Percentiles rank a stretch among this genome's conserved stretches.
Conservation (phyloP, 495 filamentous ascomycete genomes). For the Diplogelasinospora grovesii region DNA sequence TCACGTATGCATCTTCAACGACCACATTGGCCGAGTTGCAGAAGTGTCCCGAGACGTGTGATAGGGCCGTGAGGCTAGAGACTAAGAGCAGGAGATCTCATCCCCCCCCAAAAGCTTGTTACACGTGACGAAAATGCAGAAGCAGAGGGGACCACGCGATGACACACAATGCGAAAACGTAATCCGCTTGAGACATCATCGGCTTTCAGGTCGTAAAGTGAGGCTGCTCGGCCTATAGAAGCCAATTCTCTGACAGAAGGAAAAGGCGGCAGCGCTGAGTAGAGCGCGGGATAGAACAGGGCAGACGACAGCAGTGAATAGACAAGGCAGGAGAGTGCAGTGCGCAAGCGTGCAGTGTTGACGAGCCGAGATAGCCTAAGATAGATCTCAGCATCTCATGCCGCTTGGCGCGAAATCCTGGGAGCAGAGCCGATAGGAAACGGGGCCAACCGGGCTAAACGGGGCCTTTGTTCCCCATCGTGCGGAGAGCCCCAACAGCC, state of each 20-base stretch:
- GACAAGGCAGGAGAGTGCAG: neutral
- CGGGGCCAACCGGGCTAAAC: no score
- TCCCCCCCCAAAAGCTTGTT: no score
- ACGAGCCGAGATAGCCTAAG: neutral
- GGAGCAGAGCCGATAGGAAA: conserved; percentile 16
- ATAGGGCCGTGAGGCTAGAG: no score
- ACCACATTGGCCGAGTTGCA: no score
- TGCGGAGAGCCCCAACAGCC: conserved; percentile 23
- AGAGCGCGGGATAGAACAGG: conserved; percentile 10
- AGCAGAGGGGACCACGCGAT: neutral
- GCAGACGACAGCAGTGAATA: neutral
- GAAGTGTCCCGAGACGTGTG: no score
- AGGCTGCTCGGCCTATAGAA: neutral
- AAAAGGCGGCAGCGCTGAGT: conserved; percentile 8
- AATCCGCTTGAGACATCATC: neutral
- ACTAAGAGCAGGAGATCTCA: no score
- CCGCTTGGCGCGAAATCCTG: conserved; percentile 17
- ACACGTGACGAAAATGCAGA: neutral
- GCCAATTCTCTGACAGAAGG: conserved; percentile 14
- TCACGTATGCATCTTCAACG: no score
- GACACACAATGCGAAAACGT: conserved; percentile 9
- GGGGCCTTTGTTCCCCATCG: no score
- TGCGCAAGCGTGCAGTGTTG: neutral
- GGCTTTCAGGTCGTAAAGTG: neutral
- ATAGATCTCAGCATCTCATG: conserved; percentile 4